Evolutionary conservation across 2,329 filamentous ascomycete genomes (phyloP).

Genomic region (Graphium sp.): DNA sequence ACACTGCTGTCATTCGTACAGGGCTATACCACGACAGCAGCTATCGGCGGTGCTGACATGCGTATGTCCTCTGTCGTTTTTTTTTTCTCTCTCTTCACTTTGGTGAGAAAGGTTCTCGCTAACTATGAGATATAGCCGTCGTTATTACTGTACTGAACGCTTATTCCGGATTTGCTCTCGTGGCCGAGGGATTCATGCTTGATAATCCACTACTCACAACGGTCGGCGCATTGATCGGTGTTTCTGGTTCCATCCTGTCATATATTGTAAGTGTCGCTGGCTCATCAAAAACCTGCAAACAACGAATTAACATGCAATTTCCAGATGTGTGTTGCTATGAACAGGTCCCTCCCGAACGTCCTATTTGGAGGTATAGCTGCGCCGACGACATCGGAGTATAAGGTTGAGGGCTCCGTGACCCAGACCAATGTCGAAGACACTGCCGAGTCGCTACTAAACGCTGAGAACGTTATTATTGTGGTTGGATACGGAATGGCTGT

Average conservation of each 20-base stretch:
- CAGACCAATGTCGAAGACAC: slow-evolving; percentile 69
- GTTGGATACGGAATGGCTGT: slow-evolving; percentile 93
- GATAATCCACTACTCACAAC: slow-evolving; percentile 74
- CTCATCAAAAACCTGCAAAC: not conserved
- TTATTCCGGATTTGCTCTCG: slow-evolving; percentile 78
- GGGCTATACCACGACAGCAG: slow-evolving; percentile 73
- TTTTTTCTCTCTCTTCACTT: not conserved
- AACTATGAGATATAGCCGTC: slow-evolving; percentile 31
- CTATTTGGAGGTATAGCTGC: slow-evolving; percentile 69
- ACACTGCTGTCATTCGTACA: slow-evolving; percentile 67
- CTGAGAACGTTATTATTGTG: slow-evolving; percentile 76
- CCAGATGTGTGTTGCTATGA: slow-evolving; percentile 71
- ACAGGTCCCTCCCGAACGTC: slow-evolving; percentile 75
- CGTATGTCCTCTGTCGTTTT: slow-evolving; percentile 20
- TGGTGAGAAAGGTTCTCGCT: slow-evolving; percentile 8
- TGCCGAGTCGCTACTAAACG: slow-evolving; percentile 55
- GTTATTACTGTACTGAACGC: slow-evolving; percentile 84
- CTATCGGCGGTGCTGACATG: slow-evolving; percentile 90
- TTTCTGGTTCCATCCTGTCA: slow-evolving; percentile 75
- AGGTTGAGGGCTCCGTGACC: slow-evolving; percentile 66
- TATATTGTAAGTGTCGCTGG: slow-evolving; percentile 46
- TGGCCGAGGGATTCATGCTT: slow-evolving; percentile 84
- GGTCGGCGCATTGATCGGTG: slow-evolving; percentile 73
- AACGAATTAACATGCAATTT: not conserved
- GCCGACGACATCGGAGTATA: slow-evolving; percentile 44